Percentiles rank a stretch among this genome's conserved stretches.
Conservation (phyloP, 352 stramenopile species). For the Plasmopara muralis region DNA sequence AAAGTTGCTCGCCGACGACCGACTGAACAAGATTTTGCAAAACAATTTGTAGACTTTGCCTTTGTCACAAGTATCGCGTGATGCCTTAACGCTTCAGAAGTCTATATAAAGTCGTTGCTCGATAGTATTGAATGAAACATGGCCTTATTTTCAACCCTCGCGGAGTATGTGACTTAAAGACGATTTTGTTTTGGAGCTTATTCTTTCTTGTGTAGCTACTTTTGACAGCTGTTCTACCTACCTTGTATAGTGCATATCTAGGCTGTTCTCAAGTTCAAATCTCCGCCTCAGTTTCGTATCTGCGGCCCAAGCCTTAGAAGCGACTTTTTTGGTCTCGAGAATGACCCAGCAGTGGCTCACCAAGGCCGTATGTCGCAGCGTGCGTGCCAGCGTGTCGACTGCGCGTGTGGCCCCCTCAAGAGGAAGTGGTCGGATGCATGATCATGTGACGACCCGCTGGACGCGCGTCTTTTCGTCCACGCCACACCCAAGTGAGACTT, state of each 20-base stretch:
- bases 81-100: too few relatives aligned
- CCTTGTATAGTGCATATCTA: conserved; percentile 11
- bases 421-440: conserved; percentile 2
- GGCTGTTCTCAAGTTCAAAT: conserved; percentile 11
- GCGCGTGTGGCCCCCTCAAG: conserved; percentile 11
- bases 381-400: conserved; percentile 24
- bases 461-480: conserved; percentile 51
- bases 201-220: not conserved
- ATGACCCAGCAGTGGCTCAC: conserved; percentile 71
- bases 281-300: conserved; percentile 26
- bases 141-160: too few relatives aligned
- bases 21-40: conserved; percentile 13
- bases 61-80: too few relatives aligned
- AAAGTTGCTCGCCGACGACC: conserved; percentile 39
- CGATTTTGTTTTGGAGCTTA: not conserved
- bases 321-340: not conserved
- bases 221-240: conserved; percentile 12
- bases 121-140: too few relatives aligned
- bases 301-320: conserved; percentile 7
- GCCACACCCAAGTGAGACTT: conserved; percentile 83
- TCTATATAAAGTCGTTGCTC: too few relatives aligned
- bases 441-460: conserved; percentile 18
- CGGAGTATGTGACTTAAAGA: too few relatives aligned
- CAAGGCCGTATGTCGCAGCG: conserved; percentile 46
- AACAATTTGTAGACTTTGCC: not conserved